Percentiles rank a stretch among this genome's conserved stretches.
Conservation (phyloP, 352 stramenopile species). For the Phytophthora citrophthora region DNA sequence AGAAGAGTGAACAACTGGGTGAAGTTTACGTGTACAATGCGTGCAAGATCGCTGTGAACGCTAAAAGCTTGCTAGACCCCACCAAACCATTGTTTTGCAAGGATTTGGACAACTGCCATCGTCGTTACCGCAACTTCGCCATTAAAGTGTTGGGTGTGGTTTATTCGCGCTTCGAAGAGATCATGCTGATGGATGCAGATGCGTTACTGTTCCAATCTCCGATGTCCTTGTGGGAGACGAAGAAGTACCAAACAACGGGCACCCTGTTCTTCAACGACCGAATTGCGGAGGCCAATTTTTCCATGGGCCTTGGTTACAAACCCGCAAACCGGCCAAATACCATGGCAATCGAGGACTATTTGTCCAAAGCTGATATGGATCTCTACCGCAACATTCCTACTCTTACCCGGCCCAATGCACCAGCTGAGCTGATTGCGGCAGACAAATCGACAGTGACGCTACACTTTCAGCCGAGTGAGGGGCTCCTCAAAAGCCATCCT, state of each 20-base stretch:
- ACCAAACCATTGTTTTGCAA: slow-evolving; percentile 59
- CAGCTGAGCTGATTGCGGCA: slow-evolving; percentile 30
- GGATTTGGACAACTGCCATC: slow-evolving; percentile 45
- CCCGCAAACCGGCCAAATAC: slow-evolving; percentile 32
- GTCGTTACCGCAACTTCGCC: slow-evolving; percentile 58
- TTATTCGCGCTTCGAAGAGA: slow-evolving; percentile 69
- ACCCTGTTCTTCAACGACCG: slow-evolving; percentile 79
- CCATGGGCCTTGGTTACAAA: slow-evolving; percentile 30
- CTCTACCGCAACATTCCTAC: slow-evolving; percentile 31
- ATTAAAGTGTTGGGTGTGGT: slow-evolving; percentile 74
- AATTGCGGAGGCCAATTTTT: slow-evolving; percentile 42
- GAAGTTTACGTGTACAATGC: slow-evolving; percentile 74
- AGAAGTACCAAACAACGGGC: slow-evolving; percentile 58
- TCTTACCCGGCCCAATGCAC: slow-evolving; percentile 18
- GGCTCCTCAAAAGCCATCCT: slow-evolving; percentile 33
- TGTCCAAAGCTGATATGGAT: slow-evolving; percentile 34
- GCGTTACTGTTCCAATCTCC: slow-evolving; percentile 69
- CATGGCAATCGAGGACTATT: slow-evolving; percentile 41
- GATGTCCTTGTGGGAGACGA: slow-evolving; percentile 55
- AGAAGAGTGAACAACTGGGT: slow-evolving; percentile 39
- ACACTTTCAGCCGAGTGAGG: slow-evolving; percentile 35
- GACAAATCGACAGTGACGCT: slow-evolving; percentile 33
- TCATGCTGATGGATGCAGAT: slow-evolving; percentile 84
- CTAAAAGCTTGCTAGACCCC: slow-evolving; percentile 34
- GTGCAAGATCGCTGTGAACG: slow-evolving; percentile 48